A percentile compares a stretch with the other conserved stretches of the same genome.
These are phyloP conservation scores for Bolboschoenoplectus hybrid DNA, from an alignment of 202 grass and related monocot species.

Conservation along the genomic window DNA sequence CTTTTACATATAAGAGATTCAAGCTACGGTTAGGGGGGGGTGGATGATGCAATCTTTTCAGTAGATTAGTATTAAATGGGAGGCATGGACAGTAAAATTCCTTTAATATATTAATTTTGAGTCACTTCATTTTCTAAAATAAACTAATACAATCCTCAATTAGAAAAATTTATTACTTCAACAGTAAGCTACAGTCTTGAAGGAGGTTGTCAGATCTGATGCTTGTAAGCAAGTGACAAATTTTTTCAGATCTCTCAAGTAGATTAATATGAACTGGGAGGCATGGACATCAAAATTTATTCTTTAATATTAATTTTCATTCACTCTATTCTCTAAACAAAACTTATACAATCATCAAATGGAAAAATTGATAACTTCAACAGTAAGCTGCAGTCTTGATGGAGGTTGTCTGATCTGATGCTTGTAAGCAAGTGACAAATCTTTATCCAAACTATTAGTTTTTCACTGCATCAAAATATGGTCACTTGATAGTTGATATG, in stretches of 20 bases:
- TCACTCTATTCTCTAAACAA: background rate
- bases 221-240: background rate
- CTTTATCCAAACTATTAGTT: background rate
- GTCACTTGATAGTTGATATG: background rate
- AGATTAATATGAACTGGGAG: background rate
- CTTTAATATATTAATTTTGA: background rate
- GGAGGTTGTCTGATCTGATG: background rate
- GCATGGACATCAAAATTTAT: background rate
- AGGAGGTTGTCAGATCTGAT: background rate
- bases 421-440: background rate
- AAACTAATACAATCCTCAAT: background rate
- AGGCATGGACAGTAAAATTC: background rate
- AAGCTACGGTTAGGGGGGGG: background rate
- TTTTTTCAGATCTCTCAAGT: background rate
- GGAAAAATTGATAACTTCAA: constrained; percentile 1
- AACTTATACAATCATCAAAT: background rate
- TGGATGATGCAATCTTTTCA: background rate
- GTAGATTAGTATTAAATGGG: background rate
- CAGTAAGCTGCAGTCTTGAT: background rate
- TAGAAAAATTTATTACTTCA: constrained; percentile 2
- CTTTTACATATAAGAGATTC: background rate
- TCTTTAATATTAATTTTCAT: background rate
- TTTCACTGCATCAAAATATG: background rate
- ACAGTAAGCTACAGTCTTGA: background rate
- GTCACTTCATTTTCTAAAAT: background rate